A percentile compares a stretch with the other conserved stretches of the same genome.
These are phyloP conservation scores for Thraustochytrium striatum DNA, from an alignment of 352 stramenopile genomes.

Conservation along the genomic window DNA sequence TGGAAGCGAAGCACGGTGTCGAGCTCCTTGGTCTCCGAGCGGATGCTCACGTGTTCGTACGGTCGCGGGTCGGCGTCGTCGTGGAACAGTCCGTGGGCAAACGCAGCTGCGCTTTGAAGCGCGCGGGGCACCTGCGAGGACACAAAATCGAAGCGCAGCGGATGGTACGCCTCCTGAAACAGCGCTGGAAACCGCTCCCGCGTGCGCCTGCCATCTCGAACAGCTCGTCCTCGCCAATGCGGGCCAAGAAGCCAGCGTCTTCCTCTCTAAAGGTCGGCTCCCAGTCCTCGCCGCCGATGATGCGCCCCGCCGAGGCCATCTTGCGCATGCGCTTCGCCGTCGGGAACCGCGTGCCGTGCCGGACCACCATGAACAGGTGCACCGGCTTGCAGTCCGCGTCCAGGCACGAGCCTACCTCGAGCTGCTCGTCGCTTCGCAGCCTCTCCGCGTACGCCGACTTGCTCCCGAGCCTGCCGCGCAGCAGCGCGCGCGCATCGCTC, in stretches of 20 bases:
- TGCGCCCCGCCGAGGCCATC: not conserved
- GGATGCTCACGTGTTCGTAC: not conserved
- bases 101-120: constrained; percentile 11
- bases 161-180: constrained; percentile 12
- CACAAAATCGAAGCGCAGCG: not conserved
- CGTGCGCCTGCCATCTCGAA: not conserved
- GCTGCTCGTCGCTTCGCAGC: too few species aligned
- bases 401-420: not conserved
- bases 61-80: not conserved
- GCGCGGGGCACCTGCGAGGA: constrained; percentile 21
- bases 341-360: constrained; percentile 43
- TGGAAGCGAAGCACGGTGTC: constrained; percentile 15
- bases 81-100: not conserved
- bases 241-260: constrained; percentile 18
- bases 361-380: constrained; percentile 43
- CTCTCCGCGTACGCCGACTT: not conserved
- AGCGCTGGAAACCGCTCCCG: not conserved
- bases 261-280: not conserved
- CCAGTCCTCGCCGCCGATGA: not conserved
- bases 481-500: too few species aligned
- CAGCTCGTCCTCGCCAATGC: not conserved
- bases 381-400: not conserved
- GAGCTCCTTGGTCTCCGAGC: constrained; percentile 13
- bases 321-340: constrained; percentile 39
- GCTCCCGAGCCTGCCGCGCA: not conserved